Evolutionary conservation across 768 basidiomycete species (phyloP).

Genomic region (Lenzites betulinus): DNA sequence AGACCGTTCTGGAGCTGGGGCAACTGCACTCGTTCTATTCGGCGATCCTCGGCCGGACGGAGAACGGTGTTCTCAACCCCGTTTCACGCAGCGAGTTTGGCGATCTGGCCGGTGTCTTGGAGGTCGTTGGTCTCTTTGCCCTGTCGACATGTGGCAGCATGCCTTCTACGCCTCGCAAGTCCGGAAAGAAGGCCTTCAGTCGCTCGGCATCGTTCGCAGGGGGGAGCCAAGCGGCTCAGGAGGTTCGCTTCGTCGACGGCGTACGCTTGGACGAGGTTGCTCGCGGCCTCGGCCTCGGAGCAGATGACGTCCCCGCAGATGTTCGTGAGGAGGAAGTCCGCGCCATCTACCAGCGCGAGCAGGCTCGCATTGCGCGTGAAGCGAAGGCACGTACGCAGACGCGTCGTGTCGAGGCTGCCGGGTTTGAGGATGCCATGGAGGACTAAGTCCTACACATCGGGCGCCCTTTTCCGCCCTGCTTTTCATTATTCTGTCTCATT

Average conservation of each 20-base stretch:
- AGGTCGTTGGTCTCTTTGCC: constrained; percentile 68
- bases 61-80: constrained; percentile 55
- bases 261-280: constrained; percentile 68
- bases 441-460: constrained; percentile 31
- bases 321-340: constrained; percentile 52
- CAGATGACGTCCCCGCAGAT: constrained; percentile 34
- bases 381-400: constrained; percentile 33
- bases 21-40: constrained; percentile 68
- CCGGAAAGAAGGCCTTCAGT: constrained; percentile 53
- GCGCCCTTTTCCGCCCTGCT: constrained; percentile 5
- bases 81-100: constrained; percentile 77
- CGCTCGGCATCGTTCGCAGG: constrained; percentile 61
- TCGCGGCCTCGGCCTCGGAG: constrained; percentile 62
- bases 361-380: constrained; percentile 46
- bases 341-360: constrained; percentile 57
- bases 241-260: constrained; percentile 60
- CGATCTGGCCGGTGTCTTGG: constrained; percentile 70
- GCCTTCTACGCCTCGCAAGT: constrained; percentile 44
- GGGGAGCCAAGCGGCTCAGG: constrained; percentile 31
- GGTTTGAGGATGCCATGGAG: constrained; percentile 49
- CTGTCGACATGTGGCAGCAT: constrained; percentile 35
- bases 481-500: constrained; percentile 17
- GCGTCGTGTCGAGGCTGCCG: constrained; percentile 17
- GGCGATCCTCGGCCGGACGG: constrained; percentile 56
- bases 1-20: constrained; percentile 53